Evolutionary conservation across 495 filamentous ascomycete species (phyloP), one percentile per base, ranked within the genome.

Genomic region (Coniosporium apollinis): DNA sequence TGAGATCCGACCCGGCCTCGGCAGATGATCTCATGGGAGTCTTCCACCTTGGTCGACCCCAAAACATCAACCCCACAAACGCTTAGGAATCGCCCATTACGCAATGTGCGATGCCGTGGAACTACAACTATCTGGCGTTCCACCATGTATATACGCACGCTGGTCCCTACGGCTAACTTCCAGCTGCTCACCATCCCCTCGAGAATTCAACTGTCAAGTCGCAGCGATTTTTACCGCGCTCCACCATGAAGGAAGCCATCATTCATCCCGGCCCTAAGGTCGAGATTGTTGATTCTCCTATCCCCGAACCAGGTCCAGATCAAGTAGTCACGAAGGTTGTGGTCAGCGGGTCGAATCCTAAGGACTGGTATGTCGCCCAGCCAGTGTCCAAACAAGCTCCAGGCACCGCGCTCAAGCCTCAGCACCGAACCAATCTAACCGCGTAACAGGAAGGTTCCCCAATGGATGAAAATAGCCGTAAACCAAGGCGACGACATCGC

Each of bases 401-500:
- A 57, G 28, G 65, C 64, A 11, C 61, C 60, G 13, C 10, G 15
- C 15, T 24, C 8, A n/a, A 18, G 16, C 5, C 16, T 5, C 18
- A 4, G 3, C 11, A 16, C 19, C 14, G 3, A 16, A 3, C 26
- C 16, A 15, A 7, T 17, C 15, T 9, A 20, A 11, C 33, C 19
- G 15, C 11, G 15, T 10, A 19, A 21, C 33, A 55, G 49, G 54
- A 59, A 60, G 41, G 19, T 55, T 2, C 58, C 64, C 1, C 43
- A 51, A 28, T 53, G 41, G 39, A 33, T 19, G 8, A 19, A 42
- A 2, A 13, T 17, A 1, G 18, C 11, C 30, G 34, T 49, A 4
- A 82, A 83, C 54, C 45, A 58, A 31, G 79, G 79, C 22, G 78
- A 85, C 51, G 79, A 83, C 47, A 76, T 83, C 34, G 74, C 76